phyloP scores from a whole-genome alignment of 1,139 yeast species.

The Nadsonia commutata region DNA sequence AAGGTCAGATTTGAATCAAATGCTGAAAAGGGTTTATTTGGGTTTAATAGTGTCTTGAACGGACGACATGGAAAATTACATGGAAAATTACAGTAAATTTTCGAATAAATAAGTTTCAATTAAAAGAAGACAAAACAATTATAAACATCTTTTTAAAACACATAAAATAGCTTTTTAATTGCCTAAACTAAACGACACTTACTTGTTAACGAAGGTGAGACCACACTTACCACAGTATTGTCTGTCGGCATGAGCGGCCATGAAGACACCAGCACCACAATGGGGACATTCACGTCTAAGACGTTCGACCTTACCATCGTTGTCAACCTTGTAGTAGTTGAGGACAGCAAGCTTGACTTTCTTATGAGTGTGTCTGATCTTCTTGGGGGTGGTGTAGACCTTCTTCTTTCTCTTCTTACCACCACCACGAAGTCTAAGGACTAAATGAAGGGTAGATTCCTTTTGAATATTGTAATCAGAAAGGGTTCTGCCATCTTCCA shows the following conservation, averaged over 20 bases:
- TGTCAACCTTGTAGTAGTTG: slow-evolving; percentile 98
- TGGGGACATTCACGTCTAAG: slow-evolving; percentile 95
- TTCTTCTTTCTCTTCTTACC: slow-evolving; percentile 99
- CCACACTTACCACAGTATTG: slow-evolving; percentile 99
- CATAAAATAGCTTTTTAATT: too few relatives aligned
- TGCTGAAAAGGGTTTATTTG: not conserved
- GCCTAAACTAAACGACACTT: not conserved
- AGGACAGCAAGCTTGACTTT: slow-evolving; percentile 98
- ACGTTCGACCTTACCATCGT: slow-evolving; percentile 97
- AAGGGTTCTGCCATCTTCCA: slow-evolving; percentile 97
- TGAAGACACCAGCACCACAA: slow-evolving; percentile 99
- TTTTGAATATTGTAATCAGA: slow-evolving; percentile 99
- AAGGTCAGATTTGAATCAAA: not conserved
- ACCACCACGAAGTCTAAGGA: slow-evolving; percentile 98
- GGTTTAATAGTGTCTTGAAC: too few relatives aligned
- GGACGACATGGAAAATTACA: too few relatives aligned
- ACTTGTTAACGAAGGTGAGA: slow-evolving; percentile 46
- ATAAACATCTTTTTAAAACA: too few relatives aligned
- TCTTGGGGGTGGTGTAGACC: slow-evolving; percentile 99
- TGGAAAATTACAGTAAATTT: too few relatives aligned
- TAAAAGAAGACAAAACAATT: too few relatives aligned
- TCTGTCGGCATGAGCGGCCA: slow-evolving; percentile 99
- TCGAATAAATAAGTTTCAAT: too few relatives aligned
- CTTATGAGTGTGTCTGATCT: slow-evolving; percentile 99
- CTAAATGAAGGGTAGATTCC: slow-evolving; percentile 97